Evolutionary conservation across 2,329 filamentous ascomycete species (phyloP), one percentile per base, ranked within the genome.

Genomic region (Fusarium scirpi): DNA sequence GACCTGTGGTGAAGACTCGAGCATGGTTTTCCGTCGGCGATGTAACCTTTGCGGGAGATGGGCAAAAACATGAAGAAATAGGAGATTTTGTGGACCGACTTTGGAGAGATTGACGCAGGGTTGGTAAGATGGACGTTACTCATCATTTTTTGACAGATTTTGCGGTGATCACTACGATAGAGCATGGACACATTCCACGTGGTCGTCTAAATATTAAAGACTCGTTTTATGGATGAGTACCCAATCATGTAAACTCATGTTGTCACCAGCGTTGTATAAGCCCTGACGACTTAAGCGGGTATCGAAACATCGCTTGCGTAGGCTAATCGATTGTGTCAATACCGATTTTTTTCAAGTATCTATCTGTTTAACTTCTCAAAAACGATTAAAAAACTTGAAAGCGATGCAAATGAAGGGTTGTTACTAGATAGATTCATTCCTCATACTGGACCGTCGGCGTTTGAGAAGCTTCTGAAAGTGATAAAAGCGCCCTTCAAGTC

Each of bases 141-240:
- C 5, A 52, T 52, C 48, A 52, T 51, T 34, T 51, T 32, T 6
- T 15, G 18, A 38, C 24, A 22, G 6, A 25, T 6, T 38, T 9
- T 38, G 4, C 5, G 18, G 9, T 25, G 48, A 51, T 51, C 48
- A 3, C 12, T 4, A 32, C 15, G 16, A 15, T 8, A n/a, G 11
- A 27, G 20, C 24, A 52, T 16, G 13, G 48, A n/a, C 34, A 38
- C 18, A n/a, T n/a, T 11, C 6, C 18, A 38, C 5, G 16, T 38
- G 34, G 10, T n/a, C 3, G 9, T 38, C 9, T 6, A 7, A 38
- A n/a, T 3, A 38, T 38, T n/a, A 4, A 38, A 11, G 18, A n/a
- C 0, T 4, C 0, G 18, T 38, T 9, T n/a, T 7, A 38, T 7
- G 1, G 18, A n/a, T 7, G 5, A 7, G 1, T 2, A 7, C 5